These are phyloP conservation scores for Achaetomiella virescens DNA, from an alignment of 495 filamentous ascomycete species.

Conservation along the genomic window DNA sequence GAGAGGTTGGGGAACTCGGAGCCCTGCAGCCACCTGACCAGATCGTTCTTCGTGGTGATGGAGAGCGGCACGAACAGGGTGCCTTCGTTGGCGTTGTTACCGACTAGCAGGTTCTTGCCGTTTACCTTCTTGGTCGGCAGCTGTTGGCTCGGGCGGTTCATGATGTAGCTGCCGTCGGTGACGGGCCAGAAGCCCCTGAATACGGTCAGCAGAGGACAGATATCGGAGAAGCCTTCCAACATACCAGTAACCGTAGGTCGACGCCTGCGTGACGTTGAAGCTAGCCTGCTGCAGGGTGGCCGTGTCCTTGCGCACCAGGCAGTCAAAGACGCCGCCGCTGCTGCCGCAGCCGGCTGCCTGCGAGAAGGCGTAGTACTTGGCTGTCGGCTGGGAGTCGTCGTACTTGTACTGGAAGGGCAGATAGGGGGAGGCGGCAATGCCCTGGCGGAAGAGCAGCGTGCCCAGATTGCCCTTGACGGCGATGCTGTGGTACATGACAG, in stretches of 20 bases:
- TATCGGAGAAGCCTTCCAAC: background rate
- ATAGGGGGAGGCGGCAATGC: conserved; percentile 27
- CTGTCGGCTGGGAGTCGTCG: conserved; percentile 40
- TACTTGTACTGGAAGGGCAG: conserved; percentile 33
- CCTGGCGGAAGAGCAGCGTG: conserved; percentile 23
- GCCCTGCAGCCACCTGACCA: conserved; percentile 39
- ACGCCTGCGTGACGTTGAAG: conserved; percentile 37
- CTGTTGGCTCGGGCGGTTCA: conserved; percentile 46
- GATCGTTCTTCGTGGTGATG: conserved; percentile 43
- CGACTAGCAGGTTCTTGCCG: conserved; percentile 46
- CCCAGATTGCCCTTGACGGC: conserved; percentile 23
- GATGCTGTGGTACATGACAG: conserved; percentile 26
- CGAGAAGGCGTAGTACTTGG: conserved; percentile 50
- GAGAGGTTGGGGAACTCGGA: conserved; percentile 45
- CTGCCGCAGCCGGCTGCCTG: conserved; percentile 44
- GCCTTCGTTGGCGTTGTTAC: conserved; percentile 52
- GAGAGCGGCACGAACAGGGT: conserved; percentile 33
- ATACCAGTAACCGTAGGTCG: conserved; percentile 29
- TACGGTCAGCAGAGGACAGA: background rate
- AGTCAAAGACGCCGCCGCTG: conserved; percentile 45
- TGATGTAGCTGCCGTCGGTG: conserved; percentile 53
- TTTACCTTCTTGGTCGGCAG: conserved; percentile 46
- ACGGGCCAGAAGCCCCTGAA: conserved; percentile 56
- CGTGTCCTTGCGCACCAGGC: conserved; percentile 45
- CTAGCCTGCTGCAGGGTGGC: conserved; percentile 50